Evolutionary conservation across 1,284 basidiomycete genomes (phyloP), one percentile per base, ranked within the genome.

Genomic region (Cryptococcus depauperatus): DNA sequence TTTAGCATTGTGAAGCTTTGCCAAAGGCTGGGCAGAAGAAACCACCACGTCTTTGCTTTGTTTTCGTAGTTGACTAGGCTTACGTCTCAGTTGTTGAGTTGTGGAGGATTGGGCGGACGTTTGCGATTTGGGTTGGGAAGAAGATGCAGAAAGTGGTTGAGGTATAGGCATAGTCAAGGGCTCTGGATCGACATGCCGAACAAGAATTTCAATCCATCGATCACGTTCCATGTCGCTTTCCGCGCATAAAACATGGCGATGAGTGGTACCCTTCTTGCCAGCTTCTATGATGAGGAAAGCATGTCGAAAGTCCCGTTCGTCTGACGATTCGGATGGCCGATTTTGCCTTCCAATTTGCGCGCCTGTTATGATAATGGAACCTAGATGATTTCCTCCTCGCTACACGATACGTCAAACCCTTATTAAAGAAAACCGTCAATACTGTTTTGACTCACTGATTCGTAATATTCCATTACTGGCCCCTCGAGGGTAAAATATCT

Each of bases 261-360:
- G 78, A 53, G 80, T 79, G 41, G 82, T 78, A 4, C 83, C 64
- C 37, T 77, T 78, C 11, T 82, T 82, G 2, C 77, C 79, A 44
- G 79, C 81, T 69, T 96, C 91, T 51, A 97, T 87, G 61, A 98
- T 89, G 48, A 98, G 79, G 73, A 98, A 97, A 0, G 93, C 93
- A 62, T 98, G 93, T 22, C 91, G 79, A 58, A 93, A 95, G 53
- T 95, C 86, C 61, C 87, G 88, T 60, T 95, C 91, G 48, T 92
- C 88, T 46, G 50, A 77, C 68, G 48, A 66, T 56, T 68, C 68
- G 61, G 68, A 74, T 41, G 54, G 76, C 72, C 58, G 74, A 59
- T 83, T 79, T 60, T 82, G 80, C 41, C 81, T 73, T 16, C 81
- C 82, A 43, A 96, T 96, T 66, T 95, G 89, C 10, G 92, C 88